A percentile compares a stretch with the other conserved stretches of the same genome.
phyloP scores from a whole-genome alignment of 2,329 filamentous ascomycete genomes.

The Colletotrichum aenigma region DNA sequence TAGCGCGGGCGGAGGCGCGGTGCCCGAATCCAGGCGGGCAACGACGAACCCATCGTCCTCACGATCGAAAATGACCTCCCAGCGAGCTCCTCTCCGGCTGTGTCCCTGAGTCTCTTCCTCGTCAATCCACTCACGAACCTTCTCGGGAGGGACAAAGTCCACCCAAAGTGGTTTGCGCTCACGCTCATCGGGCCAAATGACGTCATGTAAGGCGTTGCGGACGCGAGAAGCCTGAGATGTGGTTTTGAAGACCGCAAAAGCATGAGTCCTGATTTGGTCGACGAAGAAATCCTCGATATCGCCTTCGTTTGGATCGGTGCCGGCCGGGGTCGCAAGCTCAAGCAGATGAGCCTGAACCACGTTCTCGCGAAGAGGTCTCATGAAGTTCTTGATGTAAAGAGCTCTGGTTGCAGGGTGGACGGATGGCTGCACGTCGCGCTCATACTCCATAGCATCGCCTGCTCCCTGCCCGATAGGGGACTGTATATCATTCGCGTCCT shows the following conservation, averaged over 20 bases:
- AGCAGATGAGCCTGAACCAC: constrained; percentile 72
- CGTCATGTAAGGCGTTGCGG: constrained; percentile 75
- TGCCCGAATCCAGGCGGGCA: constrained; percentile 51
- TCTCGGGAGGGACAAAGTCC: constrained; percentile 84
- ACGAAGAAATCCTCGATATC: constrained; percentile 75
- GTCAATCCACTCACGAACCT: constrained; percentile 75
- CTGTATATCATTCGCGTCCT: background rate
- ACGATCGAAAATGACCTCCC: constrained; percentile 75
- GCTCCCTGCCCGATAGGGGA: background rate
- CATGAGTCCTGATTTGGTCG: constrained; percentile 86
- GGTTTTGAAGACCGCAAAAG: constrained; percentile 76
- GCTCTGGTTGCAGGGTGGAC: constrained; percentile 75
- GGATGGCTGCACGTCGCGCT: constrained; percentile 54
- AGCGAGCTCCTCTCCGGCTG: constrained; percentile 54
- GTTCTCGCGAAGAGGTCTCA: constrained; percentile 78
- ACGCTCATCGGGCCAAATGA: constrained; percentile 86
- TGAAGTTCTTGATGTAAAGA: constrained; percentile 88
- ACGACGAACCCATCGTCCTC: constrained; percentile 58
- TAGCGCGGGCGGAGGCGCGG: constrained; percentile 5
- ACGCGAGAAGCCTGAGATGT: constrained; percentile 76
- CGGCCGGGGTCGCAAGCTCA: constrained; percentile 67
- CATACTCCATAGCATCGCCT: constrained; percentile 34
- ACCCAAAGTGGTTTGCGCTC: constrained; percentile 85
- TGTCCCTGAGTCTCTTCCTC: constrained; percentile 60
- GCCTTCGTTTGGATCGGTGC: constrained; percentile 52